These are phyloP conservation scores for Hypoxylon cercidicola DNA, from an alignment of 495 filamentous ascomycete species.

Conservation along the genomic window DNA sequence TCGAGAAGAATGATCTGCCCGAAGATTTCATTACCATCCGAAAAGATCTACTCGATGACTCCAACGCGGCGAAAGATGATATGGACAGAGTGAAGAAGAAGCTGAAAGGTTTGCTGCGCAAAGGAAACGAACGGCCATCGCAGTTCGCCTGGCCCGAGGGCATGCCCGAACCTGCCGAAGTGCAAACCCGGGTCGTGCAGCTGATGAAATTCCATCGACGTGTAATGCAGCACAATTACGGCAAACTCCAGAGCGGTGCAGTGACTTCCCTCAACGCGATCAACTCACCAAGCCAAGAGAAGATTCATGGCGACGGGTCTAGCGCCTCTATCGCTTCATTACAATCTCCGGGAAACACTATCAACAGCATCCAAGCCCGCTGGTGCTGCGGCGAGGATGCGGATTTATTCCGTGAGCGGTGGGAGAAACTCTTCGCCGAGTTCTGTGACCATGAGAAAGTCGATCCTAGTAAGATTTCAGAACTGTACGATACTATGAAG, in stretches of 20 bases:
- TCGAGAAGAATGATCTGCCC: slow-evolving; percentile 85
- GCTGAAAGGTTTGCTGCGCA: slow-evolving; percentile 87
- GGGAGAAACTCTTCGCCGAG: slow-evolving; percentile 98
- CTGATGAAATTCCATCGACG: slow-evolving; percentile 96
- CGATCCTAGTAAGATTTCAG: slow-evolving; percentile 96
- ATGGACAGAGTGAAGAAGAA: slow-evolving; percentile 99
- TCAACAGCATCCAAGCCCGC: slow-evolving; percentile 78
- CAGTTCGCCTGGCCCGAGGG: slow-evolving; percentile 99
- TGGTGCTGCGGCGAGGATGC: slow-evolving; percentile 98
- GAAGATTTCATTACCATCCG: slow-evolving; percentile 86
- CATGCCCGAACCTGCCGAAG: slow-evolving; percentile 90
- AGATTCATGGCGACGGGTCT: slow-evolving; percentile 50
- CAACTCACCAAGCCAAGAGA: slow-evolving; percentile 56
- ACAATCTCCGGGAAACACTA: slow-evolving; percentile 66
- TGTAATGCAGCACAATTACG: slow-evolving; percentile 93
- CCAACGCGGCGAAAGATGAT: slow-evolving; percentile 98
- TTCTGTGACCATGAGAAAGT: slow-evolving; percentile 98
- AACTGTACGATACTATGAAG: slow-evolving; percentile 99
- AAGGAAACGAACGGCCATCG: slow-evolving; percentile 86
- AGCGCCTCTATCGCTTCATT: slow-evolving; percentile 53
- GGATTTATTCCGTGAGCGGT: slow-evolving; percentile 92
- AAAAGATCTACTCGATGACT: slow-evolving; percentile 96
- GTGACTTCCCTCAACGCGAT: slow-evolving; percentile 67
- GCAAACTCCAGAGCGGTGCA: slow-evolving; percentile 73
- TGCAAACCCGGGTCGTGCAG: slow-evolving; percentile 89